Conservation (phyloP, 2,329 filamentous ascomycete species). For the Cladophialophora immunda region DNA sequence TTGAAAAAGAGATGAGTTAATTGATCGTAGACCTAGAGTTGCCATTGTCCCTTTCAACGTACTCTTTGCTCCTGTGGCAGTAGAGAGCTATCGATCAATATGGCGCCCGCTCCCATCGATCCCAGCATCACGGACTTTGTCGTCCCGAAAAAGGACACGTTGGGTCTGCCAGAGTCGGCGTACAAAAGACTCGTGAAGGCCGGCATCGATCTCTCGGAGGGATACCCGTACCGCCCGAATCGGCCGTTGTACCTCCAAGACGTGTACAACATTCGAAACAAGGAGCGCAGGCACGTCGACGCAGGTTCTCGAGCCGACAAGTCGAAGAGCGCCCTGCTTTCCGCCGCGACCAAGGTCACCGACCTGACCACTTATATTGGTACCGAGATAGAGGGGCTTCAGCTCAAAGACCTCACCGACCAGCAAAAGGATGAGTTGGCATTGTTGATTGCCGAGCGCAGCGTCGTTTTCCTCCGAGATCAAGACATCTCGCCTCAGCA, state of each 20-base stretch:
- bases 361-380: conserved; percentile 54
- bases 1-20: conserved; percentile 14
- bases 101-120: conserved; percentile 69
- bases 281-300: conserved; percentile 65
- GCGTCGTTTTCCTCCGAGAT: conserved; percentile 61
- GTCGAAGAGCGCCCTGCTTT: conserved; percentile 53
- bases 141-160: conserved; percentile 69
- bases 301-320: conserved; percentile 69
- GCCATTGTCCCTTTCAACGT: neutral
- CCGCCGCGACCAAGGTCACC: conserved; percentile 58
- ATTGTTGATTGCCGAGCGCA: conserved; percentile 55
- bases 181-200: conserved; percentile 70
- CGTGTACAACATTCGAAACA: conserved; percentile 70
- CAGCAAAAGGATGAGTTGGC: conserved; percentile 72
- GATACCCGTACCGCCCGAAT: conserved; percentile 75
- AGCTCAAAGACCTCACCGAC: conserved; percentile 65
- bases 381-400: conserved; percentile 52
- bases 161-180: conserved; percentile 67
- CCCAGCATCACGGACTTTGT: conserved; percentile 70
- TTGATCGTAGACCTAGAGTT: neutral
- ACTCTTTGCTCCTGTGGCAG: neutral
- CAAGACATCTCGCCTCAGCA: conserved; percentile 57
- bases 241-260: conserved; percentile 75
- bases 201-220: conserved; percentile 72
- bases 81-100: conserved; percentile 39